phyloP scores from a whole-genome alignment of 1,284 basidiomycete genomes.

The Papiliotrema laurentii region DNA sequence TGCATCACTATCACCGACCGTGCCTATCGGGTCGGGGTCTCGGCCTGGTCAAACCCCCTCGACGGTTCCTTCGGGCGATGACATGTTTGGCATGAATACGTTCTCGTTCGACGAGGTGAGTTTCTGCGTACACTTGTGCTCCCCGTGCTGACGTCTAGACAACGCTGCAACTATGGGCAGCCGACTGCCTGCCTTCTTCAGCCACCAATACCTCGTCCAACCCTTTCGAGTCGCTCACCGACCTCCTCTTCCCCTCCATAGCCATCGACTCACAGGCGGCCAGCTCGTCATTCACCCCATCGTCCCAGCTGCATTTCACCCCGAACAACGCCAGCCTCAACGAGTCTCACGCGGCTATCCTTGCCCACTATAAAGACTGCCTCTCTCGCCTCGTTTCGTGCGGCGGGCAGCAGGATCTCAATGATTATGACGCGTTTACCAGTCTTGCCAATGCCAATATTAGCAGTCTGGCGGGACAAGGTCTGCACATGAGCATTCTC shows the following conservation, averaged over 20 bases:
- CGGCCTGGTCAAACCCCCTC: neutral
- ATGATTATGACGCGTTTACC: conserved; percentile 26
- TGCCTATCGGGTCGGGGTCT: too few relatives aligned
- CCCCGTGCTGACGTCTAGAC: conserved; percentile 15
- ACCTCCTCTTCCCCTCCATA: neutral
- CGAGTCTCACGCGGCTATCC: conserved; percentile 12
- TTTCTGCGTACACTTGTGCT: too few relatives aligned
- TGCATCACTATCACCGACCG: neutral
- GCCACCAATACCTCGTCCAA: conserved; percentile 12
- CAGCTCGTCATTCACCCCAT: neutral
- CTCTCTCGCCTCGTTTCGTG: conserved; percentile 25
- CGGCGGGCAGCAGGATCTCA: conserved; percentile 11
- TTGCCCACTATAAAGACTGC: conserved; percentile 23
- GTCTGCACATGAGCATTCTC: conserved; percentile 29
- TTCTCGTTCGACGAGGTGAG: conserved; percentile 25
- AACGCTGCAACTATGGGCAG: conserved; percentile 28
- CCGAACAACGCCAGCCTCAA: conserved; percentile 1
- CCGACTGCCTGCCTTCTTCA: conserved; percentile 24
- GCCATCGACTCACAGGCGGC: neutral
- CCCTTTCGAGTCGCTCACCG: conserved; percentile 19
- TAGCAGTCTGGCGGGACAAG: conserved; percentile 16
- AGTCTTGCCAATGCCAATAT: conserved; percentile 17
- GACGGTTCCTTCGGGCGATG: neutral
- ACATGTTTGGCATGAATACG: conserved; percentile 10
- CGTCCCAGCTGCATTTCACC: neutral